Conservation (phyloP, 306 rosid genomes). For the Pyrus betulifolia region DNA sequence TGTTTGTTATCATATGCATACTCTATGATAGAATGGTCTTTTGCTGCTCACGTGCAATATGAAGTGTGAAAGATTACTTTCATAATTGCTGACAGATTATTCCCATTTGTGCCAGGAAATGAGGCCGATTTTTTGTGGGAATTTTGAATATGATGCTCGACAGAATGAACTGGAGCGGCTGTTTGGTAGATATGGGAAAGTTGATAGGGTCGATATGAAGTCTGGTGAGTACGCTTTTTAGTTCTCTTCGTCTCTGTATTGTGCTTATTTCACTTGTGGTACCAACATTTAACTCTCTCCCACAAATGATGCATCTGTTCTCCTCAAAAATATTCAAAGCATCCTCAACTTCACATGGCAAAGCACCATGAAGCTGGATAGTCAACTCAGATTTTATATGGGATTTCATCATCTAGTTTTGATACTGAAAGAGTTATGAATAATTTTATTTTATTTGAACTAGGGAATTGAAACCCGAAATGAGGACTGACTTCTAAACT, state of each 20-base stretch:
- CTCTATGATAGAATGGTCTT: background rate
- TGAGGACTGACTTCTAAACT: background rate
- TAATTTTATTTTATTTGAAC: background rate
- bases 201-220: slow-evolving; percentile 99
- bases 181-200: slow-evolving; percentile 85
- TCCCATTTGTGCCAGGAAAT: slow-evolving; percentile 37
- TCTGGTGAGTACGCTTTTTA: slow-evolving; percentile 57
- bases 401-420: background rate
- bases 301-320: background rate
- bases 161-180: slow-evolving; percentile 93
- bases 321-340: background rate
- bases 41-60: background rate
- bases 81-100: background rate
- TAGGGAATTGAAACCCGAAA: background rate
- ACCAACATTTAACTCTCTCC: too few relatives aligned
- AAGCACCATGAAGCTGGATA: background rate
- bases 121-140: slow-evolving; percentile 93
- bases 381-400: background rate
- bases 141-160: slow-evolving; percentile 84
- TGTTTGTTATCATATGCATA: background rate
- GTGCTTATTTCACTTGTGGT: background rate
- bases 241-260: background rate
- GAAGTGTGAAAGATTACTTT: background rate
- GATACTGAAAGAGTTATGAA: background rate
- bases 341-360: background rate